Base-by-base conservation (phyloP, 345 rosid genomes). In the Laguncularia racemosa region DNA sequence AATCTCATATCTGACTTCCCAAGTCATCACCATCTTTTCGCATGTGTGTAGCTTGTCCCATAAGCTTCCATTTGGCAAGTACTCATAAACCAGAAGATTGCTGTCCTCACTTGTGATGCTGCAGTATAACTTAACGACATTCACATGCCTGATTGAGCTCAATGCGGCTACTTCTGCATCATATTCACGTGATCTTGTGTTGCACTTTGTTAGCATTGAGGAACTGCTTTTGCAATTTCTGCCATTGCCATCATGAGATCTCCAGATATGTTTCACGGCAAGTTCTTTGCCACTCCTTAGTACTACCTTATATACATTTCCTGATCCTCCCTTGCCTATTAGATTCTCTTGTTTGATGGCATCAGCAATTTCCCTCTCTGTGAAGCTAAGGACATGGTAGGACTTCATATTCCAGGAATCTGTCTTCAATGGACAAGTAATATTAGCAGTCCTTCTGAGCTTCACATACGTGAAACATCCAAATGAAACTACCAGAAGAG, bases 21-120 rank as follows among this genome's bases (percentile, higher is more conserved):
- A 91, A 14, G 66, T 73, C 74, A 91, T 79, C 60, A 74, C 67
- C 43, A 66, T 67, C 62, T 71, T 74, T 48, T 76, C 67, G 44
- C 83, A 56, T 43, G 78, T 74, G 50, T 88, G 98, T 40, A 91
- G 69, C 79, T 65, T 61, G 46, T 91, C 98, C 96, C 98, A 88
- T 70, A 91, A 68, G 78, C 95, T 84, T 43, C 96, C 95, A 52
- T 88, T 86, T 2, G 88, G 83, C 60, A 86, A 53, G 59, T 78
- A 91, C 84, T 88, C 95, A 13, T 91, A 91, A 1, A 91, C 96
- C 60, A 91, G 84, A n/a, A 91, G 72, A 51, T 75, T 79, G 64
- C 96, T 79, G 44, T 91, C 95, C 61, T 88, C 96, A 23, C 86
- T 88, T 13, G 89, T 81, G 68, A 88, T 88, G 74, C 98, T 88